Base-by-base conservation (phyloP, 805 yeast species). In the Saccharomycopsis vini region DNA sequence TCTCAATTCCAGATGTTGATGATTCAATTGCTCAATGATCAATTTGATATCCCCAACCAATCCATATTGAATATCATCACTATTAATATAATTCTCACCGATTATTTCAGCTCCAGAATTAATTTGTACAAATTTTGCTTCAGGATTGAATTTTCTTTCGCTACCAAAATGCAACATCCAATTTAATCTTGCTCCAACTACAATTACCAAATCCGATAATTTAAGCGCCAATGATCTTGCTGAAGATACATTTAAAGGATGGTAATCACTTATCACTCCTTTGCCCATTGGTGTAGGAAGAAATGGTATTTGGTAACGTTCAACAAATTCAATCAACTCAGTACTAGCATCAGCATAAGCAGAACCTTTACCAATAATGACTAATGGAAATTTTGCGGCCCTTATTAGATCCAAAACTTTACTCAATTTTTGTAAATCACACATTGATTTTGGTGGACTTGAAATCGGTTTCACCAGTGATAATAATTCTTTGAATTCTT, bases 231-330 rank as follows among this genome's bases (percentile, higher is more conserved):
- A 61, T 0, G 85, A 75, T 45, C 88, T 63, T 3, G 83, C 84
- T 2, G 84, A 75, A 0, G 82, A 72, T 12, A 76, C 67, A 51
- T 80, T 80, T 26, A 67, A 55, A 0, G 52, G 54, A 32, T 61
- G 57, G 3, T 58, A 50, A 54, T 81, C 89, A 2, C 73, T 63
- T 1, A 81, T 60, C 0, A 80, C 74, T 7, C 89, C 89, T 57
- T 81, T 81, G 0, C 83, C 89, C 89, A 81, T 81, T 3, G 89
- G 87, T 0, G 88, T 80, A 7, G 88, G 85, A 39, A 81, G 54
- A 51, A 81, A 81, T 1, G 81, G 75, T 1, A 80, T 40, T 7
- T 62, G 53, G 41, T 75, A 71, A 1, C 42, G 30, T 4, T 56
- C 41, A 16, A 80, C 66, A 40, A 81, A 65, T 0, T 50, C 32